Evolutionary conservation across 441 rosid species (phyloP), one percentile per base, ranked within the genome.

Genomic region (Croton setiger): DNA sequence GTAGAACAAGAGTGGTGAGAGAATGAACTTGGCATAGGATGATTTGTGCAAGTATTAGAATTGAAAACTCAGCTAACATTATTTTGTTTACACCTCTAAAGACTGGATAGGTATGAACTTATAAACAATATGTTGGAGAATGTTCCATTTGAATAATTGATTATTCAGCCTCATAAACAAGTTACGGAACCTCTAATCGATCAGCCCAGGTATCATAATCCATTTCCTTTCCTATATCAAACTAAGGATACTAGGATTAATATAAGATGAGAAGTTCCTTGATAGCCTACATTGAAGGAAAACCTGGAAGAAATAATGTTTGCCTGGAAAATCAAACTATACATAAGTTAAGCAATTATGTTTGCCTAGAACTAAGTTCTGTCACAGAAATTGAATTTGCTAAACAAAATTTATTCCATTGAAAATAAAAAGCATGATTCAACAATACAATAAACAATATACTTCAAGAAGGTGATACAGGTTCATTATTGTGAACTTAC

Each of bases 401-500:
- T 33, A 13, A 60, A 8, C 14, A 39, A 60, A 36, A 39, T 39
- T 45, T 9, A 0, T 60, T 10, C 48, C 31, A 11, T 60, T 8
- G 20, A 43, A 7, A 53, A 5, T 39, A 39, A 39, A 39, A 9
- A 39, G 43, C 10, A 39, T 6, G 1, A 39, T 39, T 14, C 17
- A 2, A 63, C 9, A 17, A 36, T n/a, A 67, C 31, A 51, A 57
- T 55, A 4, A 13, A 45, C 4, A 11, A 3, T 3, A 10, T 3
- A 23, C 21, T 54, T 41, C 23, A 60, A 3, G 61, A 64, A 51
- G 27, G 47, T 31, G 63, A 49, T 36, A 43, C 33, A 67, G 69
- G 2, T 27, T 27, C 31, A 71, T 54, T 43, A 72, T 74, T 1
- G 17, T 31, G n/a, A 53, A 74, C 96, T 88, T 89, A 95, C 98